Evolutionary conservation across 148 eudicot species (phyloP).

Genomic region (Pouteria glomerata): DNA sequence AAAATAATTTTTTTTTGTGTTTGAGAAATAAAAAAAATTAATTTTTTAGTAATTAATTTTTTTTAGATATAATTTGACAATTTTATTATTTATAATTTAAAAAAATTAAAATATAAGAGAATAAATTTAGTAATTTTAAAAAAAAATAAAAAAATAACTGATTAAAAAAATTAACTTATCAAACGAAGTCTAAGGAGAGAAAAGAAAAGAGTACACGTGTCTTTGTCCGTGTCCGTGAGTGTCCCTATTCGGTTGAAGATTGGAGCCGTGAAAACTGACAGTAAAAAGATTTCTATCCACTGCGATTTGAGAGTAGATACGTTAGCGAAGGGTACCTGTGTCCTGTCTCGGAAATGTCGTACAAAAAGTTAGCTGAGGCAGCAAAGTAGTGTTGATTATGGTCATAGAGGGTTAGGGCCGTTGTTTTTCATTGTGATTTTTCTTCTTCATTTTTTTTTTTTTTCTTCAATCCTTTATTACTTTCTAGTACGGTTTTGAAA

Average conservation of each 20-base stretch:
- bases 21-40: no score
- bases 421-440: not conserved
- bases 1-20: no score
- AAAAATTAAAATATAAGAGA: no score
- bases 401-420: not conserved
- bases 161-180: no score
- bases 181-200: not conserved
- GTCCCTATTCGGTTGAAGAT: not conserved
- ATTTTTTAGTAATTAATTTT: no score
- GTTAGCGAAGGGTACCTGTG: not conserved
- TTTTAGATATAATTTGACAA: no score
- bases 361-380: not conserved
- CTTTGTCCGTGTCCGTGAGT: not conserved
- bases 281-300: not conserved
- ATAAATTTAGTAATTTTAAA: no score
- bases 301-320: constrained; percentile 5
- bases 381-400: not conserved
- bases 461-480: not conserved
- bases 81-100: no score
- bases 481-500: no score
- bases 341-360: constrained; percentile 7
- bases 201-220: not conserved
- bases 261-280: not conserved
- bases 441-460: not conserved
- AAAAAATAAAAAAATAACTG: no score